Evolutionary conservation across 1,139 yeast species (phyloP).

Genomic region (Suhomyces ambrosiae): DNA sequence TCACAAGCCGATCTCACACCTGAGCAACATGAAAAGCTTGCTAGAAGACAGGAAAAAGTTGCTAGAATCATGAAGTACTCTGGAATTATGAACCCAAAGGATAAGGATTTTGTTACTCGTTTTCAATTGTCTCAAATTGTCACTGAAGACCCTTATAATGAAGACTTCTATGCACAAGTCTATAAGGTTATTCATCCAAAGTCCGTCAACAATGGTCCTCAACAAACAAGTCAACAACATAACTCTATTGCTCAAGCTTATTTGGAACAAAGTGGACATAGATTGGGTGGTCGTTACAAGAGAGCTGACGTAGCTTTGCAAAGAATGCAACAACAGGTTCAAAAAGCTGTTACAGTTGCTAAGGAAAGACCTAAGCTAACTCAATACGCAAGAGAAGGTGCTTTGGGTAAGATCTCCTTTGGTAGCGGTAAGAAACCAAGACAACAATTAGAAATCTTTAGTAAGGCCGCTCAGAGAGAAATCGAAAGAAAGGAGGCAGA

Average conservation of each 20-base stretch:
- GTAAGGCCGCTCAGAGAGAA: slow-evolving; percentile 55
- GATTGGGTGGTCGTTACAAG: slow-evolving; percentile 83
- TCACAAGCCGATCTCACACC: slow-evolving; percentile 40
- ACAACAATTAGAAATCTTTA: slow-evolving; percentile 74
- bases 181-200: slow-evolving; percentile 79
- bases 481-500: slow-evolving; percentile 39
- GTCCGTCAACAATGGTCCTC: slow-evolving; percentile 45
- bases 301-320: slow-evolving; percentile 94
- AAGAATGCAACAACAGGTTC: slow-evolving; percentile 98
- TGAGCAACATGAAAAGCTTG: slow-evolving; percentile 55
- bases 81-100: slow-evolving; percentile 96
- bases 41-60: slow-evolving; percentile 76
- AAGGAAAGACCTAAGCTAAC: slow-evolving; percentile 82
- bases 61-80: slow-evolving; percentile 79
- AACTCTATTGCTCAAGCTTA: slow-evolving; percentile 92
- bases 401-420: slow-evolving; percentile 83
- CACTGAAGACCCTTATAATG: slow-evolving; percentile 95
- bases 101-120: slow-evolving; percentile 91
- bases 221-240: slow-evolving; percentile 48
- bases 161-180: slow-evolving; percentile 95
- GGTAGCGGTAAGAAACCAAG: slow-evolving; percentile 87
- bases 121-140: slow-evolving; percentile 94
- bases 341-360: slow-evolving; percentile 93
- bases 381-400: slow-evolving; percentile 79
- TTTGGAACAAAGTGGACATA: slow-evolving; percentile 88